Percentiles rank a stretch among this genome's conserved stretches.
Evolutionary conservation across 805 yeast species (phyloP).

Genomic region (Brettanomyces sp.): DNA sequence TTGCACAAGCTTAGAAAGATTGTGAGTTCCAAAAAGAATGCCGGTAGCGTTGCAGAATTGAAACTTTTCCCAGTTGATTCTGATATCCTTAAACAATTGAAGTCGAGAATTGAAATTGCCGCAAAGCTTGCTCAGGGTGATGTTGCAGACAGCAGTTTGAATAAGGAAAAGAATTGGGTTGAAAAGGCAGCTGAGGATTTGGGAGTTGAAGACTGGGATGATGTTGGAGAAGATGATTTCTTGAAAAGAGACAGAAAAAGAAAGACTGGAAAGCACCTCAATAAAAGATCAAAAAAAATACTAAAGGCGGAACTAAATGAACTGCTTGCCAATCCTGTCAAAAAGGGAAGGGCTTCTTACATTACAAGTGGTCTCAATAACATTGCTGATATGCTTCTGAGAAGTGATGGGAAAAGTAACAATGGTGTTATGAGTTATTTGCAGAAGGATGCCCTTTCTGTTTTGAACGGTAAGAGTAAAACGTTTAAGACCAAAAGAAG

Average conservation of each 20-base stretch:
- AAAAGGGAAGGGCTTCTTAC: constrained; percentile 62
- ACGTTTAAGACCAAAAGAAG: background rate
- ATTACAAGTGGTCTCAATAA: constrained; percentile 72
- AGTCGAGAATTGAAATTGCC: constrained; percentile 60
- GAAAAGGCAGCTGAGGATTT: constrained; percentile 88
- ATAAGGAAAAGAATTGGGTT: constrained; percentile 73
- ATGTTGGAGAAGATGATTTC: constrained; percentile 62
- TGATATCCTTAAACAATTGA: constrained; percentile 61
- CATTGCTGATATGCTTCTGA: constrained; percentile 66
- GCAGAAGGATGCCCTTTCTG: constrained; percentile 58
- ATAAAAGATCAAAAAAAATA: constrained; percentile 37
- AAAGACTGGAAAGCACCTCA: constrained; percentile 42
- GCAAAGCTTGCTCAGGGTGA: constrained; percentile 68
- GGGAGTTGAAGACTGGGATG: constrained; percentile 66
- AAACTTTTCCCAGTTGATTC: constrained; percentile 68
- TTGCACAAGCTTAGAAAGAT: constrained; percentile 63
- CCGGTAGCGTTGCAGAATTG: constrained; percentile 34
- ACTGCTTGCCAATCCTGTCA: constrained; percentile 42
- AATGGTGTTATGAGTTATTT: constrained; percentile 72
- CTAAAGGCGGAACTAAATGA: constrained; percentile 44
- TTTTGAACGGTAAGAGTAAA: constrained; percentile 29
- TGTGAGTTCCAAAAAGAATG: constrained; percentile 19
- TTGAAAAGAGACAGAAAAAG: constrained; percentile 54
- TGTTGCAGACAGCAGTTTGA: constrained; percentile 40
- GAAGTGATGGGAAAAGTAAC: constrained; percentile 34